Percentiles rank a stretch among this genome's conserved stretches.
These are phyloP conservation scores for Flammula alnicola DNA, from an alignment of 1,284 basidiomycete species.

Conservation along the genomic window DNA sequence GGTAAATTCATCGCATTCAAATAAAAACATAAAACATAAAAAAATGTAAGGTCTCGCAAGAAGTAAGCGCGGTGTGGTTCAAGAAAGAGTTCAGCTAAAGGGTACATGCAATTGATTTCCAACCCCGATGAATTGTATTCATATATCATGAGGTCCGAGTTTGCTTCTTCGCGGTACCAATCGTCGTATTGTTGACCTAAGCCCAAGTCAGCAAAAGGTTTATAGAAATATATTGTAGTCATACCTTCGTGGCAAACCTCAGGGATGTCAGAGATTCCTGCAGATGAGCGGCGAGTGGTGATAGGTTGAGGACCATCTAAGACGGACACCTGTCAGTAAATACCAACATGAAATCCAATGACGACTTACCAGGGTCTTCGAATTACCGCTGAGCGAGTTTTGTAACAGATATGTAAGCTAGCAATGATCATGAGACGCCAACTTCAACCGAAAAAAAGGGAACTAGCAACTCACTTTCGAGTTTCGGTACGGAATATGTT, in stretches of 20 bases:
- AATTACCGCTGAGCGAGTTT: constrained; percentile 93
- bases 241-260: constrained; percentile 92
- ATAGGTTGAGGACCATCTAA: constrained; percentile 92
- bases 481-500: constrained; percentile 93
- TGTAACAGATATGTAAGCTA: constrained; percentile 92
- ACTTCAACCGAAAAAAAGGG: constrained; percentile 10
- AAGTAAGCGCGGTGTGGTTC: no score
- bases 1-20: no score
- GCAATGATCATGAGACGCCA: constrained; percentile 4
- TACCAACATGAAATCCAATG: constrained; percentile 12
- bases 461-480: constrained; percentile 63
- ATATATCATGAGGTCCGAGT: constrained; percentile 16
- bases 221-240: background rate
- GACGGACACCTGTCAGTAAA: constrained; percentile 5
- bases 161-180: constrained; percentile 79
- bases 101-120: no score
- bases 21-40: no score
- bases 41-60: no score
- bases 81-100: no score
- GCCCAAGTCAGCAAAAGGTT: constrained; percentile 21
- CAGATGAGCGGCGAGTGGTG: constrained; percentile 85
- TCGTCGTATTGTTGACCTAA: constrained; percentile 87
- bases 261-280: constrained; percentile 89
- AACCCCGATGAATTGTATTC: no score
- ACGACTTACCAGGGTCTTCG: constrained; percentile 81